These are phyloP conservation scores for Candida xiaguanensis DNA, from an alignment of 805 yeast genomes.

Conservation along the genomic window DNA sequence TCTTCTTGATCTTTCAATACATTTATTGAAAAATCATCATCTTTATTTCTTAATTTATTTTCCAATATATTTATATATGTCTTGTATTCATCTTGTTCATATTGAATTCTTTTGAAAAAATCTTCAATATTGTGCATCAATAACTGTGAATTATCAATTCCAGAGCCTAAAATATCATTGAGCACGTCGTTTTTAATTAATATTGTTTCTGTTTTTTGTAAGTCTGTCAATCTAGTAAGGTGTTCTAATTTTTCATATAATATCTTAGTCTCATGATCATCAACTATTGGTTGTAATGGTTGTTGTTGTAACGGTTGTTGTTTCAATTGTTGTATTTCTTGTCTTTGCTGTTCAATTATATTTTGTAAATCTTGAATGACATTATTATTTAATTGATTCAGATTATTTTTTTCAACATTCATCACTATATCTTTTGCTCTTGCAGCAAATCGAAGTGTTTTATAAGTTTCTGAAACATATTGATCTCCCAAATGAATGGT, in stretches of 20 bases:
- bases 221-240: constrained; percentile 58
- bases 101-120: constrained; percentile 41
- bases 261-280: constrained; percentile 53
- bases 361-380: constrained; percentile 53
- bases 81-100: constrained; percentile 57
- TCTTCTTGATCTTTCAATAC: constrained; percentile 59
- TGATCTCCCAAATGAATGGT: constrained; percentile 70
- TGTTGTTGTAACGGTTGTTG: constrained; percentile 9
- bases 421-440: constrained; percentile 84
- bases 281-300: not conserved
- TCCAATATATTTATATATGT: constrained; percentile 61
- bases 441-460: constrained; percentile 88
- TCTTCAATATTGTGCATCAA: constrained; percentile 48
- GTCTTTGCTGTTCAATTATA: constrained; percentile 59
- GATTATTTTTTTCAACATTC: constrained; percentile 54
- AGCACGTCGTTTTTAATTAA: constrained; percentile 57
- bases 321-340: constrained; percentile 45
- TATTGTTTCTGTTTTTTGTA: constrained; percentile 53
- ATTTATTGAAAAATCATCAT: constrained; percentile 20
- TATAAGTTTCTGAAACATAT: constrained; percentile 72
- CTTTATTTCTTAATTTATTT: constrained; percentile 39
- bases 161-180: constrained; percentile 52
- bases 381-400: constrained; percentile 28
- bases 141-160: constrained; percentile 35
- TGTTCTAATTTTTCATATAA: constrained; percentile 69